Base-by-base conservation (phyloP, 1,284 basidiomycete species). In the Amylostereum chailletii region DNA sequence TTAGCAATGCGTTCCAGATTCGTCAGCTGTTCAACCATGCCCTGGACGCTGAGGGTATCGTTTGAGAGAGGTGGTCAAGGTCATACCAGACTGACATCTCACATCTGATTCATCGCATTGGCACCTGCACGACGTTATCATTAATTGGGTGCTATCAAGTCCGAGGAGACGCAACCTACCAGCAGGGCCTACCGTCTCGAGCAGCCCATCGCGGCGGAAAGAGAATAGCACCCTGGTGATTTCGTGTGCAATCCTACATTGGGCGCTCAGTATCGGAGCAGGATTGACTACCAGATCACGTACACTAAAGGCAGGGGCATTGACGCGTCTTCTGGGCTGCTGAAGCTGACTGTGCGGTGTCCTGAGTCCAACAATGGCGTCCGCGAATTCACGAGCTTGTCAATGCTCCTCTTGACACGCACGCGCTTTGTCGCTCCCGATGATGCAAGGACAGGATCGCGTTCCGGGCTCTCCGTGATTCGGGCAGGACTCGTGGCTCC, bases 1-100 rank as follows among this genome's bases (percentile, higher is more conserved):
- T 88, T 90, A 3, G 86, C 86, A 43, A 94, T 79, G 26, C 92
- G 78, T 65, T 94, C 89, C 83, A 94, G 89, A 6, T 76, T 76
- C 2, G 86, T 83, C 56, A 94, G 74, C 63, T 92, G 85, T 58
- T 90, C 87, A 1, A 89, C 81, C 81, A 95, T 87, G 36, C 74
- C 72, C 57, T 85, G 82, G 42, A 93, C 65, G 47, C 86, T 90
- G 55, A n/a, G 30, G 45, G n/a, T 5, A 31, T 37, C 36, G n/a
- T 41, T 38, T n/a, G 2, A 4, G 32, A 37, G 37, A 29, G 34
- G 26, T n/a, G 31, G 41, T 6, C n/a, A 42, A 34, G 34, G 47
- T 42, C 45, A 54, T 26, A 33, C 26, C 47, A 11, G 6, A 19
- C n/a, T 44, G 30, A 34, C 19, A 11, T 60, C 76, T 57, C 60